Percentiles rank a stretch among this genome's conserved stretches.
Conservation (phyloP, 1,139 yeast species). For the Pichia sp. region DNA sequence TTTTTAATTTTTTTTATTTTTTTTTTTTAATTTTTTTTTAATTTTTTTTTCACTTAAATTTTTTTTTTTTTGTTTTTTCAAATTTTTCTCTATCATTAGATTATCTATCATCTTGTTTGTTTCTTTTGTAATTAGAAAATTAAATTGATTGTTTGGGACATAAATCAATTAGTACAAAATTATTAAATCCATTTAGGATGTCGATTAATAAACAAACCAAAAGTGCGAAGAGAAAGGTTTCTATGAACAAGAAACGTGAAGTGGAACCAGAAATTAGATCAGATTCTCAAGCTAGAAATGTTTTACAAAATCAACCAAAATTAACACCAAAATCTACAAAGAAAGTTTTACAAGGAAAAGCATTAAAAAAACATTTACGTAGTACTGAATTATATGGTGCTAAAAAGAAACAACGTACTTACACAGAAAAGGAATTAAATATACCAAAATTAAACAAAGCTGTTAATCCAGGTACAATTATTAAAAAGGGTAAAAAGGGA, state of each 20-base stretch:
- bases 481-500: conserved; percentile 79
- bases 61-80: too few species aligned
- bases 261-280: conserved; percentile 62
- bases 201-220: conserved; percentile 44
- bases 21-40: too few species aligned
- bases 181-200: conserved; percentile 14
- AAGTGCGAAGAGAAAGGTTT: conserved; percentile 48
- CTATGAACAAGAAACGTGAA: conserved; percentile 49
- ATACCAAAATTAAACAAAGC: conserved; percentile 79
- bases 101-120: too few species aligned
- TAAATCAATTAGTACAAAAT: too few species aligned
- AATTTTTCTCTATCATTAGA: background rate
- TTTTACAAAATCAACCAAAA: conserved; percentile 55
- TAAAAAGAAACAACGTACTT: conserved; percentile 54
- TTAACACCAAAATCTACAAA: conserved; percentile 54
- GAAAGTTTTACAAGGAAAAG: conserved; percentile 38
- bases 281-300: conserved; percentile 62
- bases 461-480: conserved; percentile 75
- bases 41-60: too few species aligned
- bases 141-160: too few species aligned
- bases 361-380: conserved; percentile 61
- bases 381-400: conserved; percentile 64
- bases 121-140: too few species aligned
- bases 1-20: too few species aligned
- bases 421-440: conserved; percentile 70